phyloP scores from a whole-genome alignment of 202 grass and related monocot species.

The Schoenoplectus triqueter region DNA sequence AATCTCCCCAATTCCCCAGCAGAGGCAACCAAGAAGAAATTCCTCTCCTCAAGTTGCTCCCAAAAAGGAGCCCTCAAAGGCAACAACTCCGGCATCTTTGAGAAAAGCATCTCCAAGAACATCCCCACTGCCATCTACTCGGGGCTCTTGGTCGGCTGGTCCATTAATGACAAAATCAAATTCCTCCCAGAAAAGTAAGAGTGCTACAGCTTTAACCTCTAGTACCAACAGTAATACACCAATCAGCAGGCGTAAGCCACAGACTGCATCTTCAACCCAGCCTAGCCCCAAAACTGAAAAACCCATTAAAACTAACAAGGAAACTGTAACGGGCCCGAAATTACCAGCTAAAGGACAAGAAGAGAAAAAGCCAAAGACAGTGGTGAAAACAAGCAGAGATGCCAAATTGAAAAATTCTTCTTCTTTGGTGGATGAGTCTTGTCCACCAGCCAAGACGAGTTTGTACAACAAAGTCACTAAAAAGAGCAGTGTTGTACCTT shows the following conservation, averaged over 20 bases:
- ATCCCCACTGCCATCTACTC: slow-evolving; percentile 63
- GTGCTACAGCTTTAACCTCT: slow-evolving; percentile 46
- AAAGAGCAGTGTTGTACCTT: slow-evolving; percentile 94
- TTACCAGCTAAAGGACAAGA: slow-evolving; percentile 56
- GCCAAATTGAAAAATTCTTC: slow-evolving; percentile 56
- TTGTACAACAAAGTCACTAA: slow-evolving; percentile 81
- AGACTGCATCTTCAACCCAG: slow-evolving; percentile 50
- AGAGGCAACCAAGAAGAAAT: slow-evolving; percentile 73
- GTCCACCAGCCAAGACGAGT: slow-evolving; percentile 52
- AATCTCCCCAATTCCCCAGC: slow-evolving; percentile 55
- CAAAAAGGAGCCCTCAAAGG: slow-evolving; percentile 79
- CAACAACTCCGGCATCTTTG: slow-evolving; percentile 51
- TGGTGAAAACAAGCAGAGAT: slow-evolving; percentile 51
- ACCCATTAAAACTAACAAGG: slow-evolving; percentile 63
- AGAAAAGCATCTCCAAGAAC: slow-evolving; percentile 68
- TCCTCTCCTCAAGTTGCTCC: slow-evolving; percentile 75
- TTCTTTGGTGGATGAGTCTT: slow-evolving; percentile 60
- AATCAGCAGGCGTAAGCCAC: slow-evolving; percentile 63
- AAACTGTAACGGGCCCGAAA: slow-evolving; percentile 46
- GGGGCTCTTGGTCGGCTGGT: slow-evolving; percentile 73
- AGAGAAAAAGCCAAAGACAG: slow-evolving; percentile 64
- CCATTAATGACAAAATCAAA: slow-evolving; percentile 64
- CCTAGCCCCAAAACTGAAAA: slow-evolving; percentile 64
- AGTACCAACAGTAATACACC: slow-evolving; percentile 57
- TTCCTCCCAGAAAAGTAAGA: slow-evolving; percentile 64